A percentile compares a stretch with the other conserved stretches of the same genome.
These are phyloP conservation scores for Venturia carpophila DNA, from an alignment of 2,329 filamentous ascomycete species.

Conservation along the genomic window DNA sequence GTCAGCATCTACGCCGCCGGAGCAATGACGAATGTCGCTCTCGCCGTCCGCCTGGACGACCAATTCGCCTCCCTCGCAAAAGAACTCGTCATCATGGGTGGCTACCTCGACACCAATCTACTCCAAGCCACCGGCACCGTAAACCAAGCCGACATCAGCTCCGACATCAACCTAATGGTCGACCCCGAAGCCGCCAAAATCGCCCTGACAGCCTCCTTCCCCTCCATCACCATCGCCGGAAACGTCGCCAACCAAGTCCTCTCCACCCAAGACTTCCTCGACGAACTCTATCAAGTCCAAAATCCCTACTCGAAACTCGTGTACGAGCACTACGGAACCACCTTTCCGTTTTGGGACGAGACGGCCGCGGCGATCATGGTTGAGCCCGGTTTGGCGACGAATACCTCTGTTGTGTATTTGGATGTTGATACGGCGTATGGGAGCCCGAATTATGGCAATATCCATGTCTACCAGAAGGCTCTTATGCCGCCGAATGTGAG, in stretches of 20 bases:
- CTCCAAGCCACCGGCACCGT: slow-evolving; percentile 26
- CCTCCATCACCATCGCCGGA: slow-evolving; percentile 32
- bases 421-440: slow-evolving; percentile 38
- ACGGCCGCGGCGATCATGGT: slow-evolving; percentile 37
- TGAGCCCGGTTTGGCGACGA: slow-evolving; percentile 33
- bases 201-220: slow-evolving; percentile 41
- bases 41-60: slow-evolving; percentile 41
- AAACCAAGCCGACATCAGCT: slow-evolving; percentile 25
- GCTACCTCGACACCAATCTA: slow-evolving; percentile 37
- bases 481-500: slow-evolving; percentile 32
- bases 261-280: slow-evolving; percentile 33
- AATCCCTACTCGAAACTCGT: slow-evolving; percentile 36
- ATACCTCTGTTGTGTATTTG: slow-evolving; percentile 35
- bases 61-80: slow-evolving; percentile 41
- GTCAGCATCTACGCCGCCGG: slow-evolving; percentile 43
- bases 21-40: slow-evolving; percentile 43
- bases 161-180: slow-evolving; percentile 44
- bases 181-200: slow-evolving; percentile 46
- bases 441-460: slow-evolving; percentile 37
- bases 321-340: slow-evolving; percentile 33
- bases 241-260: slow-evolving; percentile 44
- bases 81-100: slow-evolving; percentile 45
- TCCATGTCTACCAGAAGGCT: slow-evolving; percentile 37
- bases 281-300: slow-evolving; percentile 32
- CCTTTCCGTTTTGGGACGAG: slow-evolving; percentile 41